Percentiles rank a stretch among this genome's conserved stretches.
phyloP scores from a whole-genome alignment of 768 basidiomycete species.

The Calocera cornea region DNA sequence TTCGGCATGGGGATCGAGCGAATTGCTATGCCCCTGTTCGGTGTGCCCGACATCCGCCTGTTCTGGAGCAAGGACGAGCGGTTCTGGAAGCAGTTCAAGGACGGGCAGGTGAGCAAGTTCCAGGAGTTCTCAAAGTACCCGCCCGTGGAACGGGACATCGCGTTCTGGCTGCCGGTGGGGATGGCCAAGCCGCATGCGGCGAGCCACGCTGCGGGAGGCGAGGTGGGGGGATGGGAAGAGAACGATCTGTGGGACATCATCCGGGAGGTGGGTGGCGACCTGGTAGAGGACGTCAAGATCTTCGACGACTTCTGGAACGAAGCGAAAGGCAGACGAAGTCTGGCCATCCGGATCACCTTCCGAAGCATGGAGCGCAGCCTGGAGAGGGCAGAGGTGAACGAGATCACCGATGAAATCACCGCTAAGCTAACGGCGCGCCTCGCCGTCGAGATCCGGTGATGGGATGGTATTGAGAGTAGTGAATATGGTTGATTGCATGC shows the following conservation, averaged over 20 bases:
- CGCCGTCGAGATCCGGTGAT: constrained; percentile 77
- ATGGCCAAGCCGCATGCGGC: background rate
- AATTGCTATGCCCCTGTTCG: constrained; percentile 94
- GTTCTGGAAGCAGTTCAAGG: constrained; percentile 74
- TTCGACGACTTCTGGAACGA: constrained; percentile 86
- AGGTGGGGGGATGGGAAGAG: constrained; percentile 47
- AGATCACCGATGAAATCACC: background rate
- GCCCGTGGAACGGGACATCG: constrained; percentile 83
- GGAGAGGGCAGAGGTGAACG: background rate
- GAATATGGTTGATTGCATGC: background rate
- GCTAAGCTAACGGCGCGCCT: constrained; percentile 42
- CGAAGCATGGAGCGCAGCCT: constrained; percentile 86
- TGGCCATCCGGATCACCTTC: constrained; percentile 87
- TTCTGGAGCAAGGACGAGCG: constrained; percentile 90
- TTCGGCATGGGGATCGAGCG: constrained; percentile 95
- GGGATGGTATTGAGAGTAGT: background rate
- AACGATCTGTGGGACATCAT: constrained; percentile 97
- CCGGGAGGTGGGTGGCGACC: constrained; percentile 79
- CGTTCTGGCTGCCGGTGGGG: constrained; percentile 64
- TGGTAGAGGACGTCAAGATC: constrained; percentile 84
- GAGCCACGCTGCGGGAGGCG: constrained; percentile 21
- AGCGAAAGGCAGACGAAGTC: constrained; percentile 61
- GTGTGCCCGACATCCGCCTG: constrained; percentile 91
- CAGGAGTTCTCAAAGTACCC: constrained; percentile 89
- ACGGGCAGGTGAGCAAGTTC: constrained; percentile 67